Base-by-base conservation (phyloP, 2,329 filamentous ascomycete species). In the Paecilomyces sp. region DNA sequence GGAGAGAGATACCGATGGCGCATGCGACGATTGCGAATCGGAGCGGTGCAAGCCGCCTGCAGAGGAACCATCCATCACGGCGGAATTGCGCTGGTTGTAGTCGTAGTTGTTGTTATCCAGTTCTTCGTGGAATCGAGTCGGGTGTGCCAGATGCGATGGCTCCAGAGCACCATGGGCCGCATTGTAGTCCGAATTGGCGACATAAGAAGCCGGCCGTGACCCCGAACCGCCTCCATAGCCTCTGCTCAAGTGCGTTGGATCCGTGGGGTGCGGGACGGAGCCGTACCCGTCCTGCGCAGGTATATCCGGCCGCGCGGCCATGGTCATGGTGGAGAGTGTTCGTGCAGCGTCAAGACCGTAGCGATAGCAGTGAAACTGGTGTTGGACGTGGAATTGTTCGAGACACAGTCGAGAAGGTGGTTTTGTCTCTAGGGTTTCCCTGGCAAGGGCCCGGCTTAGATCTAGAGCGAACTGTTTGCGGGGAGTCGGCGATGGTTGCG, bases 171-270 rank as follows among this genome's bases (percentile, higher is more conserved):
- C 70, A 60, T 73, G 72, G 51, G 66, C 59, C 57, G 73, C 71
- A 41, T 76, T 74, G 61, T 74, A 73, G 56, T 73, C 69, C 22
- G 67, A 67, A 61, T 64, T 66, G 57, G 64, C 66, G 57, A 72
- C 67, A 60, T 74, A 76, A 55, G 78, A 79, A 58, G 70, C 73
- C 7, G 76, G 76, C 56, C 76, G 70, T 36, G 77, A 78, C 41
- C 68, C 67, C 41, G 70, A 67, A 22, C 67, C 66, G 34, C 62
- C 61, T 50, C 70, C 69, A 60, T 75, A 74, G 18, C 70, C 68
- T 61, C 70, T 71, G 64, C 64, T 72, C 60, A 72, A 41, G 41
- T 69, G 60, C 15, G 68, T 57, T 51, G 70, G 62, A 55, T 74
- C 71, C 54, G 61, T 67, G 47, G 68, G 61, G 30, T 70, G 67